These are phyloP conservation scores for Perkinsus olseni DNA, from an alignment of 169 alveolate genomes.

Conservation along the genomic window DNA sequence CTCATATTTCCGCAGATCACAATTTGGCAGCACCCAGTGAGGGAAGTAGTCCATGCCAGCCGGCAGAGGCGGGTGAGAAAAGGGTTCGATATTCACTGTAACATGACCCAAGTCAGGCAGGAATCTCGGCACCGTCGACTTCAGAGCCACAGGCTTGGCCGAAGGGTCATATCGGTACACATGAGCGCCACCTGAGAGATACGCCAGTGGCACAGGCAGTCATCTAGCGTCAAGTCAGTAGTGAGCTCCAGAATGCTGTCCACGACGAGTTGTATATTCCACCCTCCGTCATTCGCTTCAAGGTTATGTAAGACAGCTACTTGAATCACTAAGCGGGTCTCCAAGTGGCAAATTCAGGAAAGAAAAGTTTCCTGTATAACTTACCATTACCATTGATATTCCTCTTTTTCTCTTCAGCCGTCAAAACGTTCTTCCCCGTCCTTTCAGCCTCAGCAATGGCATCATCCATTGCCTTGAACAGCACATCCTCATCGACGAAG, in stretches of 20 bases:
- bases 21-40: neutral
- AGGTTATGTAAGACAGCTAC: too few relatives aligned
- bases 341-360: too few relatives aligned
- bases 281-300: too few relatives aligned
- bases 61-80: neutral
- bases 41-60: neutral
- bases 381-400: neutral
- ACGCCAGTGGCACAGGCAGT: too few relatives aligned
- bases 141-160: neutral
- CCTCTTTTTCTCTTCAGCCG: neutral
- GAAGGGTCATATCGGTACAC: neutral
- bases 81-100: neutral
- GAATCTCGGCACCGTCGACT: neutral
- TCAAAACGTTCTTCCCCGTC: neutral
- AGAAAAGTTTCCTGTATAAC: too few relatives aligned
- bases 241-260: too few relatives aligned
- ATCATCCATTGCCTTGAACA: neutral
- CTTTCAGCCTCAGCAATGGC: neutral
- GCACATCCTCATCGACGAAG: neutral
- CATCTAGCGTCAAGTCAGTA: too few relatives aligned
- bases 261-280: too few relatives aligned
- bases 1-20: neutral
- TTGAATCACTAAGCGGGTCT: too few relatives aligned
- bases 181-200: neutral
- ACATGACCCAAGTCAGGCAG: neutral